Evolutionary conservation across 129 eudicot genomes (phyloP).

Genomic region (Saposhnikovia divaricata): DNA sequence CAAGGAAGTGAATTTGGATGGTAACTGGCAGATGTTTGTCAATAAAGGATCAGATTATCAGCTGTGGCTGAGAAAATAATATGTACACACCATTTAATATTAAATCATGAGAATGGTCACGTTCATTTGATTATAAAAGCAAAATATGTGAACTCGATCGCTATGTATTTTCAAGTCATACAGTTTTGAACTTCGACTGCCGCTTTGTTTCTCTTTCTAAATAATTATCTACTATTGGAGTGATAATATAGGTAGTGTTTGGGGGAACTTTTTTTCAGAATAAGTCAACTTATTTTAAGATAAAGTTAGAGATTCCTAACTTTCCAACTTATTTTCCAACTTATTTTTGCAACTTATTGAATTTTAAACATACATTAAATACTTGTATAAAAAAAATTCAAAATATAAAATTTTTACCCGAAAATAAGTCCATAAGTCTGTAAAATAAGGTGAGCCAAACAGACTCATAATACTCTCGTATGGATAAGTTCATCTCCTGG

Average conservation of each 20-base stretch:
- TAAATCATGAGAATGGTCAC: background rate
- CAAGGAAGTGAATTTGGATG: slow-evolving; percentile 45
- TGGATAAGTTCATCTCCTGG: background rate
- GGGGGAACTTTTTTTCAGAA: no score
- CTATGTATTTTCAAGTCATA: background rate
- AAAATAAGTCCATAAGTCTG: no score
- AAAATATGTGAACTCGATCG: background rate
- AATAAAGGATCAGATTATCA: slow-evolving; percentile 54
- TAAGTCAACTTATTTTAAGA: no score
- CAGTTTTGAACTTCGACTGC: background rate
- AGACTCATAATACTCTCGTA: background rate
- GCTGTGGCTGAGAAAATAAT: slow-evolving; percentile 42
- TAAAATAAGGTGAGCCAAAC: no score
- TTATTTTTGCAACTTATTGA: no score
- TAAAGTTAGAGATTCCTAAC: no score
- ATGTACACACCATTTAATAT: background rate
- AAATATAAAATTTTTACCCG: no score
- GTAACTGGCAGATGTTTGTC: slow-evolving; percentile 56
- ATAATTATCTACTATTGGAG: background rate
- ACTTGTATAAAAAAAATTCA: no score
- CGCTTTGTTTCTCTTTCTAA: background rate
- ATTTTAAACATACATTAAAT: no score
- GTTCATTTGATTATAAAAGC: background rate
- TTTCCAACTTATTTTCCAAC: no score
- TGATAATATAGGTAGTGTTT: no score